Evolutionary conservation across 176 grass and related monocot genomes (phyloP).

Genomic region (Oryza nivara): DNA sequence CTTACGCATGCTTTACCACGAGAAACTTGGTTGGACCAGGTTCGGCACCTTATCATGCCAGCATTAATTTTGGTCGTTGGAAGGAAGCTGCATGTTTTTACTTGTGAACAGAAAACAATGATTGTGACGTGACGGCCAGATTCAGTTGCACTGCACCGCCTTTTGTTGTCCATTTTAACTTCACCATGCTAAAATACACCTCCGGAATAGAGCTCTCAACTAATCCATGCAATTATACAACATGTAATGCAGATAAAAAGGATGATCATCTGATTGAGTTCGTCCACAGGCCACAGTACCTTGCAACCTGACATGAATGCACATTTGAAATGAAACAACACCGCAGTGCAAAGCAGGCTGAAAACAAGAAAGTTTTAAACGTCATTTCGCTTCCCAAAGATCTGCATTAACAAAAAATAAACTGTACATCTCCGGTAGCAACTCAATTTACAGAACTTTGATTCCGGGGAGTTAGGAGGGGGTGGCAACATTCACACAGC

Average conservation of each 20-base stretch:
- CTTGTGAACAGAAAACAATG: not conserved
- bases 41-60: conserved; percentile 24
- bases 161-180: not conserved
- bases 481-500: conserved; percentile 43
- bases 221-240: not conserved
- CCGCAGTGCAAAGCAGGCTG: not conserved
- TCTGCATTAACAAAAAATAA: conserved; percentile 37
- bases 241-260: not conserved
- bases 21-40: conserved; percentile 47
- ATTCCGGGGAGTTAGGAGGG: conserved; percentile 57
- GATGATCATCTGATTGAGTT: not conserved
- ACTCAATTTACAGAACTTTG: conserved; percentile 83
- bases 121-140: conserved; percentile 1
- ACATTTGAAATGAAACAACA: not conserved
- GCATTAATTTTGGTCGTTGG: conserved; percentile 33
- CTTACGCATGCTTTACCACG: conserved; percentile 12
- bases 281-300: not conserved
- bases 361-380: conserved; percentile 28
- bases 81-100: not conserved
- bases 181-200: not conserved
- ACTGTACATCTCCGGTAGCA: conserved; percentile 79
- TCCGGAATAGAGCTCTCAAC: not conserved
- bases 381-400: conserved; percentile 34
- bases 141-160: not conserved
- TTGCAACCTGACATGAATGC: not conserved